Evolutionary conservation across 2,329 filamentous ascomycete species (phyloP), one percentile per base, ranked within the genome.

Genomic region (Cladosporium sp.): DNA sequence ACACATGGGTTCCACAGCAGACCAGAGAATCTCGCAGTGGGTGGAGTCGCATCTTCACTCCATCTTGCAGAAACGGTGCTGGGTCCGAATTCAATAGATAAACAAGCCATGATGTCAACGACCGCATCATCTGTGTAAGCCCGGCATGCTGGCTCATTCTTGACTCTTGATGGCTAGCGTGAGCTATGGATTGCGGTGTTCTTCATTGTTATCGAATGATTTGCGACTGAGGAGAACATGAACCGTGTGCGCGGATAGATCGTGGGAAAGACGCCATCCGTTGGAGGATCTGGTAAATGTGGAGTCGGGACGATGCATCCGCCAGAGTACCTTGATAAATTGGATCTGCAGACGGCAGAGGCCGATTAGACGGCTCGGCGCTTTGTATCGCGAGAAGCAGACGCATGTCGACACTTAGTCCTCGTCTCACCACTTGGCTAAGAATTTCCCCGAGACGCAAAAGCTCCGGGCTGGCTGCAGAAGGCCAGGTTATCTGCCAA

Each of bases 351-450:
- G 37, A 34, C 22, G 37, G 50, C 50, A 53, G 45, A 40, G 50
- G 36, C n/a, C 32, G 37, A 40, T 22, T 37, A 37, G 50, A 53
- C 50, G 50, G 50, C 50, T 53, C 50, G 37, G 36, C 50, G 50
- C 24, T 34, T 32, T 53, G 22, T 24, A 34, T 53, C 20, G 34
- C 47, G 47, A 32, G 4, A 32, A 32, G 32, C 19, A 50, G 47
- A 17, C 17, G 47, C 47, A 50, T 24, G 47, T 37, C 28, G 47
- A 50, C 12, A 50, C 47, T 50, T 19, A 24, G 34, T 50, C 12
- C 13, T 50, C 47, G 47, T 50, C 28, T 36, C 15, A 32, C 17
- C 47, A 37, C 9, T 19, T 42, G 37, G 28, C 24, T 48, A 19
- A 22, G 10, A 12, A 48, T 48, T 37, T 50, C 47, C 47, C 34